Evolutionary conservation across 345 rosid genomes (phyloP).

Genomic region (Salix arbutifolia): DNA sequence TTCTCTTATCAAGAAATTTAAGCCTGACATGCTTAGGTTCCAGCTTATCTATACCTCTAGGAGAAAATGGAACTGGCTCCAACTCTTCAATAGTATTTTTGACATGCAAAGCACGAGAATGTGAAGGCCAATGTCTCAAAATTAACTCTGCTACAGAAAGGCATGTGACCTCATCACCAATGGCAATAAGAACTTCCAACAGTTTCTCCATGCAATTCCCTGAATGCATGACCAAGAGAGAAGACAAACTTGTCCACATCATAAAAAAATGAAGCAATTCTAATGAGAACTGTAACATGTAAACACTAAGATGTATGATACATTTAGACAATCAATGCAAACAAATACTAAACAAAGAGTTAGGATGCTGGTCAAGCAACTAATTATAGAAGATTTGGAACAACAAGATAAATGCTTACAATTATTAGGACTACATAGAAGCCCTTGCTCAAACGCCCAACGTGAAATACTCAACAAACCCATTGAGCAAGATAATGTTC

Average conservation of each 20-base stretch:
- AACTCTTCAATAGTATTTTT: conserved; percentile 71
- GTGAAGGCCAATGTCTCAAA: conserved; percentile 98
- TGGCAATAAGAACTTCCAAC: conserved; percentile 94
- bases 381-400: neutral
- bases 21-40: conserved; percentile 80
- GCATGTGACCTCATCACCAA: conserved; percentile 97
- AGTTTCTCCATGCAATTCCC: conserved; percentile 99
- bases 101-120: conserved; percentile 87
- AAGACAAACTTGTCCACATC: neutral
- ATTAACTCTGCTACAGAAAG: conserved; percentile 89
- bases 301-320: neutral
- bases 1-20: conserved; percentile 84
- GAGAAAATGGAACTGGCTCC: conserved; percentile 74
- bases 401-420: conserved; percentile 45
- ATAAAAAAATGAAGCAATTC: neutral
- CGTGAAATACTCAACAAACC: conserved; percentile 82
- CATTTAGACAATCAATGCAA: neutral
- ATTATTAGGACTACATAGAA: conserved; percentile 93
- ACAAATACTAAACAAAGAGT: neutral
- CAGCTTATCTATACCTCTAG: conserved; percentile 91
- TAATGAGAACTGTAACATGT: neutral
- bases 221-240: conserved; percentile 26
- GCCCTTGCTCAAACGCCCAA: conserved; percentile 99
- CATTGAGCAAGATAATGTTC: conserved; percentile 96
- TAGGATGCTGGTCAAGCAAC: neutral